phyloP scores from a whole-genome alignment of 805 yeast species.

The Candida piceae region DNA sequence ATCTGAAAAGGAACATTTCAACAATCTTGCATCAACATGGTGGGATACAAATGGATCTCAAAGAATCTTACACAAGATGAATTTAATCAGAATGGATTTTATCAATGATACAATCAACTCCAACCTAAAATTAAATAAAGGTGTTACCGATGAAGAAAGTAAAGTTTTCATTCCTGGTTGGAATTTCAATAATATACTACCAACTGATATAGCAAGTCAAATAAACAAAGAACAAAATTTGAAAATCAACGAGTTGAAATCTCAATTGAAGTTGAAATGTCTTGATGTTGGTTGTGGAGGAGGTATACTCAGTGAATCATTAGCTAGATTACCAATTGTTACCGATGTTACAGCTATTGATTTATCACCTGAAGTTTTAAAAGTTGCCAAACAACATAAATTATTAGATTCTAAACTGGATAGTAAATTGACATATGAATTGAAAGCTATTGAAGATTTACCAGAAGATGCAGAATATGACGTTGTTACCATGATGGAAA shows the following conservation, averaged over 20 bases:
- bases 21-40: constrained; percentile 90
- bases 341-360: constrained; percentile 75
- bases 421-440: constrained; percentile 47
- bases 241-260: constrained; percentile 35
- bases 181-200: constrained; percentile 55
- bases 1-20: constrained; percentile 76
- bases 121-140: constrained; percentile 40
- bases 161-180: constrained; percentile 73
- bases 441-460: constrained; percentile 59
- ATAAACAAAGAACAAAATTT: constrained; percentile 47
- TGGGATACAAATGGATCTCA: constrained; percentile 96
- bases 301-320: constrained; percentile 83
- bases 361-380: constrained; percentile 74
- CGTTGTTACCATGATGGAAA: constrained; percentile 85
- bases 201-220: constrained; percentile 43
- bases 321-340: constrained; percentile 70
- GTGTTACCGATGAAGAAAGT: constrained; percentile 34
- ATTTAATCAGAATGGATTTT: constrained; percentile 82
- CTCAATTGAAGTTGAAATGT: constrained; percentile 40
- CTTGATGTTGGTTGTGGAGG: constrained; percentile 98
- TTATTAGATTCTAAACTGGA: constrained; percentile 57
- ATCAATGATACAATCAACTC: constrained; percentile 55
- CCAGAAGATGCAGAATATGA: constrained; percentile 49
- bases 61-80: constrained; percentile 92
- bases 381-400: constrained; percentile 72